These are phyloP conservation scores for Candida bentonensis DNA, from an alignment of 805 yeast species.

Conservation along the genomic window DNA sequence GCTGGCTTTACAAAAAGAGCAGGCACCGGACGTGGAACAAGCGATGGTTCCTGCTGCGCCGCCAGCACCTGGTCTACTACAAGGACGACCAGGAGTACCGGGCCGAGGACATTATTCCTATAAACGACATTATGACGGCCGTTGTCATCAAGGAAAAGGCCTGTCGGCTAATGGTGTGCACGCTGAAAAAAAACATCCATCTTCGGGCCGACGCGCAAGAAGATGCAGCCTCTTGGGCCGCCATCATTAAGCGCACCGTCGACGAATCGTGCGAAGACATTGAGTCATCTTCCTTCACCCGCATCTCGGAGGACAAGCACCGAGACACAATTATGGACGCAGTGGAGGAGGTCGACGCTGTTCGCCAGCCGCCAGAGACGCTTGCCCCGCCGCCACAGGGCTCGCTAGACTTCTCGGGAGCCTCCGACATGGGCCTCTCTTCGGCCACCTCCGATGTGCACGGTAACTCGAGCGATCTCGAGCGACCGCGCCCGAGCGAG, in stretches of 20 bases:
- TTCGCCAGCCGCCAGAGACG: background rate
- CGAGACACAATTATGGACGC: background rate
- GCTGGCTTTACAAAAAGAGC: background rate
- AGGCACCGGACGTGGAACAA: conserved; percentile 15
- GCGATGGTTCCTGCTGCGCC: conserved; percentile 24
- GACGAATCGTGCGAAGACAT: conserved; percentile 1
- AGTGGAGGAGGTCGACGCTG: background rate
- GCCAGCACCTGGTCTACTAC: conserved; percentile 18
- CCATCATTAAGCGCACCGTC: background rate
- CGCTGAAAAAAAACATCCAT: background rate
- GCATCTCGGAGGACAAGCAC: background rate
- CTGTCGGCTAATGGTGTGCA: background rate
- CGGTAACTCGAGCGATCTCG: background rate
- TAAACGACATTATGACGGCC: conserved; percentile 20
- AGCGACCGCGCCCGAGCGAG: background rate
- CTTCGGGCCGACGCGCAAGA: background rate
- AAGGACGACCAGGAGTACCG: conserved; percentile 24
- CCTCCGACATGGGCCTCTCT: background rate
- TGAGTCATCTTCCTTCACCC: background rate
- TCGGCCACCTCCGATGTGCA: conserved; percentile 1
- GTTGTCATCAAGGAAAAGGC: background rate
- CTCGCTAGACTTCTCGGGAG: background rate
- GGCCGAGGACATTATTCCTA: conserved; percentile 17
- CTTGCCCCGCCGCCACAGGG: background rate
- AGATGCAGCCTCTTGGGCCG: background rate